phyloP scores from a whole-genome alignment of 2,329 filamentous ascomycete species.

The Septoria linicola region DNA sequence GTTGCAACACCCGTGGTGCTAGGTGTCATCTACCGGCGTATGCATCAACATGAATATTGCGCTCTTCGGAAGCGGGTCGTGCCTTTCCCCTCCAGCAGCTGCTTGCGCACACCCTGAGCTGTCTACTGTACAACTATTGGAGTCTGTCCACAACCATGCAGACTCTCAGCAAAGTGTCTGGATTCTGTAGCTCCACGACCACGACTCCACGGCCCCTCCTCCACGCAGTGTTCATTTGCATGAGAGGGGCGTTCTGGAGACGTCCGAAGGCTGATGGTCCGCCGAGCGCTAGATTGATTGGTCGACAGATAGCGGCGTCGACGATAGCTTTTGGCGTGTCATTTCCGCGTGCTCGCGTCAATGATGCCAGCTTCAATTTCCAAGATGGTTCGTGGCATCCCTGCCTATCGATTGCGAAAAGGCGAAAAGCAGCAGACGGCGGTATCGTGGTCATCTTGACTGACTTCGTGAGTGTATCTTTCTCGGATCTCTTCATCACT shows the following conservation, averaged over 20 bases:
- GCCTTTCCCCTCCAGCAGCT: not conserved
- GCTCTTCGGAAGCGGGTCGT: not conserved
- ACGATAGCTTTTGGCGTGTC: slow-evolving; percentile 13
- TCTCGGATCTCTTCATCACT: not conserved
- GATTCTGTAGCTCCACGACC: not conserved
- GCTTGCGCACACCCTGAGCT: too few relatives aligned
- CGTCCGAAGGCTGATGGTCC: not conserved
- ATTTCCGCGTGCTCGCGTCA: slow-evolving; percentile 15
- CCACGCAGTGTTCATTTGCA: not conserved
- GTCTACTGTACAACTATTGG: too few relatives aligned
- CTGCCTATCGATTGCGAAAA: slow-evolving; percentile 17
- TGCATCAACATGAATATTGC: not conserved
- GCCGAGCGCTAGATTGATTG: slow-evolving; percentile 12
- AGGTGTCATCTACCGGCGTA: slow-evolving; percentile 7
- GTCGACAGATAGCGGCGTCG: slow-evolving; percentile 6
- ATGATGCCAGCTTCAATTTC: slow-evolving; percentile 9
- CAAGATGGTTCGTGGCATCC: slow-evolving; percentile 17
- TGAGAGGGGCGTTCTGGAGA: not conserved
- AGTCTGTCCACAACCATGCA: too few relatives aligned
- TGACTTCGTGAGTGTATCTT: slow-evolving; percentile 8
- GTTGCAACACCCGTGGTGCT: slow-evolving; percentile 6
- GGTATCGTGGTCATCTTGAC: slow-evolving; percentile 3
- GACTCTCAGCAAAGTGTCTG: not conserved
- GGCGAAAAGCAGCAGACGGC: not conserved
- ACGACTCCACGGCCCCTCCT: not conserved